Conservation (phyloP, 176 grass and related monocot species). For the Alopecurus myosuroides region DNA sequence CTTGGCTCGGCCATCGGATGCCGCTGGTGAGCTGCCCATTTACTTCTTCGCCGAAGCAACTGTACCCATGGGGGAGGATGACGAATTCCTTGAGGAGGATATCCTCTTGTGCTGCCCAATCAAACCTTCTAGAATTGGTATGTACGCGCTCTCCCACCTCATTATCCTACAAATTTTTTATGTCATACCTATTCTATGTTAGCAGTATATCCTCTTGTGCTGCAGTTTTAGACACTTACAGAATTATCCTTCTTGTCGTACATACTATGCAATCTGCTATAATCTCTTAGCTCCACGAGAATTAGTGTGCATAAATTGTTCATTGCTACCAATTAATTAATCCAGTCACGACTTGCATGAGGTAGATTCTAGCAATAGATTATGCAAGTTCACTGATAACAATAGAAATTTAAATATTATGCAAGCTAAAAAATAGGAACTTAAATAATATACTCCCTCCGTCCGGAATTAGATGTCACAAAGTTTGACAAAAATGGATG, state of each 20-base stretch:
- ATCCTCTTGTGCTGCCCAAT: slow-evolving; percentile 7
- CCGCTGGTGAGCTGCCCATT: not conserved
- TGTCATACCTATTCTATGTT: not conserved
- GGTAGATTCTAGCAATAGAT: not conserved
- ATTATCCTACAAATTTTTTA: not conserved
- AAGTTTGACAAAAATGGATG: no score
- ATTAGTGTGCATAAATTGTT: not conserved
- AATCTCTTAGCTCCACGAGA: not conserved
- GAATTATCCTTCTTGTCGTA: not conserved
- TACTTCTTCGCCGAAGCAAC: not conserved
- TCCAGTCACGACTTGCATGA: not conserved
- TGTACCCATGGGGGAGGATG: not conserved
- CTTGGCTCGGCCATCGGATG: not conserved
- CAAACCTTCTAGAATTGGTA: not conserved
- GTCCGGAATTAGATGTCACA: no score
- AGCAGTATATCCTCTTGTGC: not conserved
- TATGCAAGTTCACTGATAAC: not conserved
- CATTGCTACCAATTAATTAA: not conserved
- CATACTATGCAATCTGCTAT: not conserved
- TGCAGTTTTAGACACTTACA: not conserved
- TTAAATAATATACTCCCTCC: no score
- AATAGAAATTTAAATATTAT: not conserved
- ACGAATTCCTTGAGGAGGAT: not conserved
- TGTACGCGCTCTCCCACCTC: not conserved
- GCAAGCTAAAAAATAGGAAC: no score